Conservation (phyloP, 768 basidiomycete genomes). For the Mycena metata region DNA sequence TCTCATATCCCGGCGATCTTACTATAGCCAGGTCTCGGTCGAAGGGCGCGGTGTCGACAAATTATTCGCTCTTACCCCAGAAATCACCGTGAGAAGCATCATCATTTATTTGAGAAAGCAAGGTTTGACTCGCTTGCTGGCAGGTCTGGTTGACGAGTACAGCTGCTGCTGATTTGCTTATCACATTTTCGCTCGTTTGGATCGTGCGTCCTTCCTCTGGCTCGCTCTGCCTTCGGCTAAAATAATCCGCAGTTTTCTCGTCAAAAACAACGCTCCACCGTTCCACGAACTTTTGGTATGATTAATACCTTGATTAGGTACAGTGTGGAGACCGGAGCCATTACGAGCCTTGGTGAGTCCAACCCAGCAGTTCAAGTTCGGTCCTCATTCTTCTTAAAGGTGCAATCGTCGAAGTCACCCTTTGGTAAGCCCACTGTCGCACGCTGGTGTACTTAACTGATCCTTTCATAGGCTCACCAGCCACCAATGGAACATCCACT, state of each 20-base stretch:
- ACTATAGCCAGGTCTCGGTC: background rate
- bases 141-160: constrained; percentile 31
- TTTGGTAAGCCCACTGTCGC: constrained; percentile 9
- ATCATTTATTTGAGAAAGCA: background rate
- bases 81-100: constrained; percentile 15
- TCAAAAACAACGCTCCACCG: constrained; percentile 4
- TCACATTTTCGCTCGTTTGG: constrained; percentile 44
- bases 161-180: constrained; percentile 28
- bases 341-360: constrained; percentile 17
- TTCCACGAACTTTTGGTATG: constrained; percentile 41
- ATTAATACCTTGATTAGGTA: constrained; percentile 38
- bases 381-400: no score
- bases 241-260: constrained; percentile 31
- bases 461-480: constrained; percentile 6
- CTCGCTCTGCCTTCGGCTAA: background rate
- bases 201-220: background rate
- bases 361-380: no score
- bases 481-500: constrained; percentile 36
- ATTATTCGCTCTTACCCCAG: constrained; percentile 5
- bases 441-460: no score
- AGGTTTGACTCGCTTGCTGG: no score
- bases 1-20: background rate
- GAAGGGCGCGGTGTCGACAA: constrained; percentile 1
- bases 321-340: constrained; percentile 35
- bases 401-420: constrained; percentile 20